Conservation (phyloP, 495 filamentous ascomycete species). For the Aspergillus cavernicola region DNA sequence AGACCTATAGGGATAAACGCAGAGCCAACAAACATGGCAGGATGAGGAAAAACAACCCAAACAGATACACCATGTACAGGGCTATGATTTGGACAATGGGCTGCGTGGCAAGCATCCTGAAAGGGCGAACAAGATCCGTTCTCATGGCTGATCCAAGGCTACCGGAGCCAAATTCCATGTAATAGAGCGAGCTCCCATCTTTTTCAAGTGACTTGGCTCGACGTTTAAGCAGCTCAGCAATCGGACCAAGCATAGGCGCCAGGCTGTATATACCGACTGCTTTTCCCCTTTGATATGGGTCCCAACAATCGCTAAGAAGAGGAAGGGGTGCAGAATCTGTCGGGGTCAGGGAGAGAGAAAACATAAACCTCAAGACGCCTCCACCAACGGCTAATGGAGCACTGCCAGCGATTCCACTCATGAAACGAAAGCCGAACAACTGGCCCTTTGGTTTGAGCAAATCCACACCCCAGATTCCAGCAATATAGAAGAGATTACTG, state of each 20-base stretch:
- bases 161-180: slow-evolving; percentile 54
- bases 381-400: slow-evolving; percentile 8
- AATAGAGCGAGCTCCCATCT: slow-evolving; percentile 54
- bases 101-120: slow-evolving; percentile 7
- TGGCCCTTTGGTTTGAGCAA: neutral
- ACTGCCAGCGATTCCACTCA: slow-evolving; percentile 11
- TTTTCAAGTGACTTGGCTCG: slow-evolving; percentile 54
- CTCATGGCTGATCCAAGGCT: neutral
- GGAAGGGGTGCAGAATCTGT: no score
- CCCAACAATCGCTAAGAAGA: slow-evolving; percentile 7
- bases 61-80: slow-evolving; percentile 10
- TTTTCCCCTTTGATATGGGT: slow-evolving; percentile 9
- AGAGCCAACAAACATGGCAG: slow-evolving; percentile 50
- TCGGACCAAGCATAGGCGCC: slow-evolving; percentile 8
- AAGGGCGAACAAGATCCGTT: neutral
- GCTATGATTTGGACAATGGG: slow-evolving; percentile 7
- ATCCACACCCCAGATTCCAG: slow-evolving; percentile 11
- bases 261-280: slow-evolving; percentile 13
- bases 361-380: slow-evolving; percentile 2
- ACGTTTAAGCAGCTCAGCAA: slow-evolving; percentile 48
- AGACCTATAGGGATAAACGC: slow-evolving; percentile 55
- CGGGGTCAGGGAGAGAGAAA: neutral
- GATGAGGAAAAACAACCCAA: slow-evolving; percentile 45
- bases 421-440: slow-evolving; percentile 13
- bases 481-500: slow-evolving; percentile 10